These are phyloP conservation scores for Leccinum uliginosum DNA, from an alignment of 768 basidiomycete species.

Conservation along the genomic window DNA sequence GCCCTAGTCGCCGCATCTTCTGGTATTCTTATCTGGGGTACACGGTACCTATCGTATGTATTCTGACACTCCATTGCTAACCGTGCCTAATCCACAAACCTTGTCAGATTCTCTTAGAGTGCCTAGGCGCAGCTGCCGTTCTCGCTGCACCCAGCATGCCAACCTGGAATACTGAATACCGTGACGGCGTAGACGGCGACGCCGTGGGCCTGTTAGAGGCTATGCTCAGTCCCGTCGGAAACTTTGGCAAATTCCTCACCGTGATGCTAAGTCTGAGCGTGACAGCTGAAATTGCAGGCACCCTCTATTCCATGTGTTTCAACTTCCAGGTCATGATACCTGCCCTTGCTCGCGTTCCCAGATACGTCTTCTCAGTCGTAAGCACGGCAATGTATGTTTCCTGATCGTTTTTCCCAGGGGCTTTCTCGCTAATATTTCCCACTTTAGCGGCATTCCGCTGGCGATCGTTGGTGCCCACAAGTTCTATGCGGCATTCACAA, in stretches of 20 bases:
- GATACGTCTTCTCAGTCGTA: conserved; percentile 65
- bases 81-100: neutral
- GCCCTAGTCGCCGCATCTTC: conserved; percentile 54
- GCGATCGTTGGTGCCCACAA: conserved; percentile 64
- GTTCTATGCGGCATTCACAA: conserved; percentile 60
- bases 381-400: conserved; percentile 61
- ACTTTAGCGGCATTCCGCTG: conserved; percentile 55
- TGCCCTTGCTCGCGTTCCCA: conserved; percentile 50
- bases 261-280: conserved; percentile 74
- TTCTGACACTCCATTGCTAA: conserved; percentile 11
- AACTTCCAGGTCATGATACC: conserved; percentile 70
- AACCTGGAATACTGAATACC: conserved; percentile 55
- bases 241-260: conserved; percentile 68
- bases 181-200: conserved; percentile 43
- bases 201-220: conserved; percentile 64
- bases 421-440: neutral
- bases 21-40: conserved; percentile 63
- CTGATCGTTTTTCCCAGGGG: neutral
- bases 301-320: conserved; percentile 77
- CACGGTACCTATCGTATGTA: conserved; percentile 52
- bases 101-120: conserved; percentile 37
- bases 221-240: conserved; percentile 55
- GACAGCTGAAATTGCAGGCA: conserved; percentile 75
- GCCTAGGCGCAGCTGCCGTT: conserved; percentile 67
- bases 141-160: conserved; percentile 52